Percentiles rank a stretch among this genome's conserved stretches.
phyloP scores from a whole-genome alignment of 1,139 yeast genomes.

The Yamadazyma conglobata region DNA sequence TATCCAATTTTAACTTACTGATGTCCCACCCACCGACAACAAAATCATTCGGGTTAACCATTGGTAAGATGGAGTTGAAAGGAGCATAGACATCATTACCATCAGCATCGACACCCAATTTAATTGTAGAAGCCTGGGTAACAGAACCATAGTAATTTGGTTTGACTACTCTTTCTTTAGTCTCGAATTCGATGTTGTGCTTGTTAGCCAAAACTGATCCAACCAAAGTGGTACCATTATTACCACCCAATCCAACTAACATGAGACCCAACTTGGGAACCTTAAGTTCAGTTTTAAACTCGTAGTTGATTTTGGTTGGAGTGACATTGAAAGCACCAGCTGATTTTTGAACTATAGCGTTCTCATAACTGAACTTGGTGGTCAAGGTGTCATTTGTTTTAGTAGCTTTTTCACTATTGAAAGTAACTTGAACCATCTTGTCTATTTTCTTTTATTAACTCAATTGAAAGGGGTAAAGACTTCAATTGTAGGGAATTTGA shows the following conservation, averaged over 20 bases:
- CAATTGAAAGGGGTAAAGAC: too few relatives aligned
- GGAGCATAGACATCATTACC: slow-evolving; percentile 94
- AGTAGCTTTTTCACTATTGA: slow-evolving; percentile 60
- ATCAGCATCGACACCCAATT: slow-evolving; percentile 75
- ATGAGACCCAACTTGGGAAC: slow-evolving; percentile 86
- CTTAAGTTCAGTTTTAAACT: slow-evolving; percentile 79
- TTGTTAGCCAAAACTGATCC: slow-evolving; percentile 87
- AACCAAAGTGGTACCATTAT: slow-evolving; percentile 89
- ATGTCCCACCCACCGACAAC: slow-evolving; percentile 97
- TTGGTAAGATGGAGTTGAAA: slow-evolving; percentile 82
- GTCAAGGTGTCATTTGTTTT: slow-evolving; percentile 57
- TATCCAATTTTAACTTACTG: slow-evolving; percentile 62
- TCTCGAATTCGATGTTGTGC: slow-evolving; percentile 71
- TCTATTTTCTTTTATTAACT: too few relatives aligned
- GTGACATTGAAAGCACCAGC: slow-evolving; percentile 64
- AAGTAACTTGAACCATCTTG: slow-evolving; percentile 41
- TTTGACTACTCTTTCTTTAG: slow-evolving; percentile 73
- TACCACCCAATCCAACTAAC: slow-evolving; percentile 95
- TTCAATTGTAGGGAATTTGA: too few relatives aligned
- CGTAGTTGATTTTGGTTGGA: slow-evolving; percentile 71
- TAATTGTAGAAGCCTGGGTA: slow-evolving; percentile 87
- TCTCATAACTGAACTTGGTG: slow-evolving; percentile 58
- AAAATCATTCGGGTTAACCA: slow-evolving; percentile 86
- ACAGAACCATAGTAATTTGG: slow-evolving; percentile 96
- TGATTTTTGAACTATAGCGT: slow-evolving; percentile 39